Conservation (phyloP, 2,329 filamentous ascomycete genomes). For the Penicillium freii region DNA sequence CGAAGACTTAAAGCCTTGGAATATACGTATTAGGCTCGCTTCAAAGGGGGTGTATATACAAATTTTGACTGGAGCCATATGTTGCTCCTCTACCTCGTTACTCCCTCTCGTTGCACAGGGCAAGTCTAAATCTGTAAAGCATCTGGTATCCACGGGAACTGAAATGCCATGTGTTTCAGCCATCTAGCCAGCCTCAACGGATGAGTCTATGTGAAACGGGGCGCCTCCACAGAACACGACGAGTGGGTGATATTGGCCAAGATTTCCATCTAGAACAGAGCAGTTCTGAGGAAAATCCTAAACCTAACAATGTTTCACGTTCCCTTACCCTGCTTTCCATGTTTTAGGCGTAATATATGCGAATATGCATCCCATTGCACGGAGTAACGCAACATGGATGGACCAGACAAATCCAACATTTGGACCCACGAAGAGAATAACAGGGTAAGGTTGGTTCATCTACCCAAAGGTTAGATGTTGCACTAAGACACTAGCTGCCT, state of each 20-base stretch:
- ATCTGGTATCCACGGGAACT: background rate
- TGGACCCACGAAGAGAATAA: background rate
- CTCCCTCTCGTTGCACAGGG: background rate
- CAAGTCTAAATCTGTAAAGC: background rate
- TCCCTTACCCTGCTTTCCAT: too few relatives aligned
- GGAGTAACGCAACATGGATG: background rate
- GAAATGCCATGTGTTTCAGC: too few relatives aligned
- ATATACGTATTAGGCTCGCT: background rate
- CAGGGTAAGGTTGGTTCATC: background rate
- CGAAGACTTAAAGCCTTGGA: too few relatives aligned
- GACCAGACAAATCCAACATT: background rate
- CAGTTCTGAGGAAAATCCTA: background rate
- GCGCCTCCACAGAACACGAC: too few relatives aligned
- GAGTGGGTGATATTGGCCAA: background rate
- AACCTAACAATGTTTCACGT: background rate
- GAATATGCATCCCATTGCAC: background rate
- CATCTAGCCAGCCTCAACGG: too few relatives aligned
- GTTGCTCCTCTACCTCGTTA: background rate
- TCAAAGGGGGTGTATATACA: fast-evolving
- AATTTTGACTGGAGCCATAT: background rate
- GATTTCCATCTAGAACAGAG: too few relatives aligned
- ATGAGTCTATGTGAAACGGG: background rate
- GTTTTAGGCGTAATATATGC: background rate
- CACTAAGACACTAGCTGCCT: background rate
- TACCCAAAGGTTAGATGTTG: background rate